Evolutionary conservation across 116 monocot species (phyloP), one percentile per base, ranked within the genome.

Genomic region (Zostera marina): DNA sequence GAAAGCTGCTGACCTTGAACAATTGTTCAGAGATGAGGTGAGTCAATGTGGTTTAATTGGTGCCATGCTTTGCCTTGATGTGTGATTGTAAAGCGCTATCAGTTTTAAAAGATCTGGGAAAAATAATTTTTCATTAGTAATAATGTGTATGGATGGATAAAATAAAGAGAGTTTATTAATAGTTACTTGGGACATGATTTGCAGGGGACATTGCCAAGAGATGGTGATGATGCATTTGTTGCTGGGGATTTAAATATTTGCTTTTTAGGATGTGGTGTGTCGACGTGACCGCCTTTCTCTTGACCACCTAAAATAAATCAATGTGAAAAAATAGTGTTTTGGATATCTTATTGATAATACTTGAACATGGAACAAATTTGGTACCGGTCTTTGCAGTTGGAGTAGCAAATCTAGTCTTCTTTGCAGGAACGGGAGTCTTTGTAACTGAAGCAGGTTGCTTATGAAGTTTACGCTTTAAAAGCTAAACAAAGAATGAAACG

Each of bases 201-300:
- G 88, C 88, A 88, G 8, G 62, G 68, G 82, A 79, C 61, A 82
- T 71, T 5, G 79, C 74, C 40, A n/a, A n/a, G n/a, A n/a, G 62
- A 72, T 56, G 74, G 67, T 45, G 71, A 70, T 58, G 69, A 76
- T 40, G 44, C 68, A 56, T 41, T 77, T 45, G 74, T 77, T 45
- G 74, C 82, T 49, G 79, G 73, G 5, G 79, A 68, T 64, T 82
- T 87, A 15, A 43, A 71, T 14, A 48, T 69, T 13, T 81, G 70
- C 49, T 87, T 87, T 1, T 76, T 56, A 42, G 79, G 81, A 38
- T 81, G 63, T 3, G 81, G 76, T 13, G 79, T 81, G 17, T 78
- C 76, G 23, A 53, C 39, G 60, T 79, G 78, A 13, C 60, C 70
- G 12, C 42, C 63, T 19, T 77, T 74, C 32, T n/a, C 72, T 79